Conservation (phyloP, 768 basidiomycete species). For the Psilocybe sp. region DNA sequence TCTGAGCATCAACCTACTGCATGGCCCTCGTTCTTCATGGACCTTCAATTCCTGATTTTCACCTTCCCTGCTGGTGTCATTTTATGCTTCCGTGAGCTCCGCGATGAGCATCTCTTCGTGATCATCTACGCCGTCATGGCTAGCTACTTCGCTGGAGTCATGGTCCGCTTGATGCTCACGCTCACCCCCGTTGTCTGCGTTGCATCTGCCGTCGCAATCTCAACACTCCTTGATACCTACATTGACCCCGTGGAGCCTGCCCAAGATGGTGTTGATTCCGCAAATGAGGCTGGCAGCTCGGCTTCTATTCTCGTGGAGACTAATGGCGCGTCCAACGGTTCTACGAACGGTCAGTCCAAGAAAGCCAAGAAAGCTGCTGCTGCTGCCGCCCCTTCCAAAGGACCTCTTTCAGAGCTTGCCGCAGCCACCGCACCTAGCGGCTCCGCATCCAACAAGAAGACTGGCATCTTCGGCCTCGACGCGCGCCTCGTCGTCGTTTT, state of each 20-base stretch:
- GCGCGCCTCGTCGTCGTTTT: slow-evolving; percentile 72
- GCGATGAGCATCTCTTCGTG: slow-evolving; percentile 97
- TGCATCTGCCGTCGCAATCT: slow-evolving; percentile 86
- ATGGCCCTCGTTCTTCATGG: slow-evolving; percentile 99
- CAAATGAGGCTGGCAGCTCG: slow-evolving; percentile 23
- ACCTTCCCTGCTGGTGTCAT: slow-evolving; percentile 96
- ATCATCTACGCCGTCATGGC: slow-evolving; percentile 96
- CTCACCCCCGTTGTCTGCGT: slow-evolving; percentile 97
- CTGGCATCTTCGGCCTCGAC: slow-evolving; percentile 84
- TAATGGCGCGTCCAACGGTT: slow-evolving; percentile 25
- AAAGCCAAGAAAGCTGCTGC: slow-evolving; percentile 58
- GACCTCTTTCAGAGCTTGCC: slow-evolving; percentile 38
- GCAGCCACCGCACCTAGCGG: slow-evolving; percentile 37
- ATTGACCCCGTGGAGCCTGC: slow-evolving; percentile 79
- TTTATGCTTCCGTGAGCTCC: slow-evolving; percentile 89
- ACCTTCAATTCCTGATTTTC: slow-evolving; percentile 96
- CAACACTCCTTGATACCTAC: slow-evolving; percentile 84
- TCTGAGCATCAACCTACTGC: slow-evolving; percentile 99
- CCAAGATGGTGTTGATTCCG: slow-evolving; percentile 25
- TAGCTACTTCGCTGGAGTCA: slow-evolving; percentile 98
- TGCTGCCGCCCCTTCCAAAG: slow-evolving; percentile 26
- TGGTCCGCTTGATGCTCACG: slow-evolving; percentile 98
- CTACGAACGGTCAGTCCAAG: slow-evolving; percentile 39
- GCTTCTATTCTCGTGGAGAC: slow-evolving; percentile 20
- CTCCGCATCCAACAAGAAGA: slow-evolving; percentile 26